Evolutionary conservation across 257 asterid genomes (phyloP).

Genomic region (Nicotiana attenuata): DNA sequence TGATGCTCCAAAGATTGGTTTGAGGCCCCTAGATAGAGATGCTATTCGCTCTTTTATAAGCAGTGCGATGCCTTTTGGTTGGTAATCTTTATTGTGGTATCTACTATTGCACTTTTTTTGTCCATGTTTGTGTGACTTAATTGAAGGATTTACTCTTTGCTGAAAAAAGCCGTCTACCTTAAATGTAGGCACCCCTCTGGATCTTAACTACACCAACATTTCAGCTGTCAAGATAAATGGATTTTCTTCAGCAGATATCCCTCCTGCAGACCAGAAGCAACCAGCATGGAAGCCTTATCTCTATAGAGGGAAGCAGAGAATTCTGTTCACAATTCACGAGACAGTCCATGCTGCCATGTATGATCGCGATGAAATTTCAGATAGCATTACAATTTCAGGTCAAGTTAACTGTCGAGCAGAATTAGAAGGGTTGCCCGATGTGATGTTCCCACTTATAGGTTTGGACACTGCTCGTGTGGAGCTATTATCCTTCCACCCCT

Average conservation of each 20-base stretch:
- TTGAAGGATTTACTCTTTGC: background rate
- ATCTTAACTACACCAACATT: conserved; percentile 74
- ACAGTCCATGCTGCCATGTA: conserved; percentile 89
- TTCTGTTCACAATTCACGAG: conserved; percentile 83
- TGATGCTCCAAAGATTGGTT: conserved; percentile 72
- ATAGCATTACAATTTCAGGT: conserved; percentile 72
- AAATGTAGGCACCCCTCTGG: conserved; percentile 76
- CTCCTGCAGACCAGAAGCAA: conserved; percentile 84
- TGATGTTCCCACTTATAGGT: conserved; percentile 78
- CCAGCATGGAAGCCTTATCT: conserved; percentile 99
- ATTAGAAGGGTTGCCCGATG: conserved; percentile 91
- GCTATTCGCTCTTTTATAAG: conserved; percentile 73
- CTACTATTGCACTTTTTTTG: conserved; percentile 9
- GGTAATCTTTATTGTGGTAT: conserved; percentile 41
- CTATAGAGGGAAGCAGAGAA: conserved; percentile 83
- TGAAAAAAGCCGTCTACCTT: background rate
- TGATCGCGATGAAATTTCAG: conserved; percentile 95
- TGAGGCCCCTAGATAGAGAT: conserved; percentile 84
- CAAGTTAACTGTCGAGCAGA: conserved; percentile 98
- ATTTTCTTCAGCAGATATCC: conserved; percentile 72
- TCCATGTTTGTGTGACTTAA: background rate
- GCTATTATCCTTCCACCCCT: conserved; percentile 84
- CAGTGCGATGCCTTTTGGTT: conserved; percentile 94
- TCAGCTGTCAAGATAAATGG: conserved; percentile 69
- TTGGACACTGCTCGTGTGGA: conserved; percentile 61